Base-by-base conservation (phyloP, 176 grass and related monocot genomes). In the Luzula sylvatica region DNA sequence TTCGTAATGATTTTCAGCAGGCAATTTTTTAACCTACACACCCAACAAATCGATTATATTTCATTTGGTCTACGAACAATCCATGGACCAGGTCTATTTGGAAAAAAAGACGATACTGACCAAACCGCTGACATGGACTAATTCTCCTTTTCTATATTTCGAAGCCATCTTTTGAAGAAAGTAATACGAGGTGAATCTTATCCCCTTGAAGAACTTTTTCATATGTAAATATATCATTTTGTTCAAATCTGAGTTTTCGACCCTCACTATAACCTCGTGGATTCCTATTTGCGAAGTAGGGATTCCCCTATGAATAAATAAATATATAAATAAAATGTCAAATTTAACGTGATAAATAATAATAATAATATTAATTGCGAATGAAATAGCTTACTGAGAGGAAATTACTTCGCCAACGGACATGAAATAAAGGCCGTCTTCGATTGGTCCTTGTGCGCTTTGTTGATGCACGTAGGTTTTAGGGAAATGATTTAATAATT, bases 401-500 rank as follows among this genome's bases (percentile, higher is more conserved):
- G 84, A 86, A 55, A 71, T 53, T 70, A 96, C 42, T 55, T 63
- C 64, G 70, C 90, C 90, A 56, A 78, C 72, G 49, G 88, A 59
- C 84, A 88, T 96, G 46, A 89, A 70, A 74, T 86, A 96, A 35
- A 82, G 80, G 30, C 84, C 90, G 58, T 86, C 84, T 62, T 81
- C 66, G 72, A 96, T 88, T 39, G 72, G 26, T 20, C 72, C 84
- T 47, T 73, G 74, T 66, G 84, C 73, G 61, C 88, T 88, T 53
- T 76, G 73, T 39, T 88, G 71, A 76, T 96, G 83, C 50, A 77
- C 80, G 56, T 96, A 96, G 17, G 80, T 86, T 56, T 80, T 77
- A 48, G 90, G 90, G 65, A 96, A 96, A 81, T 96, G 90, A 63
- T 89, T 81, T 61, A 96, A 77, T 52, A 96, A 70, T 75, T 96